phyloP scores from a whole-genome alignment of 208 protist genomes.

The Acanthamoeba lenticulata region DNA sequence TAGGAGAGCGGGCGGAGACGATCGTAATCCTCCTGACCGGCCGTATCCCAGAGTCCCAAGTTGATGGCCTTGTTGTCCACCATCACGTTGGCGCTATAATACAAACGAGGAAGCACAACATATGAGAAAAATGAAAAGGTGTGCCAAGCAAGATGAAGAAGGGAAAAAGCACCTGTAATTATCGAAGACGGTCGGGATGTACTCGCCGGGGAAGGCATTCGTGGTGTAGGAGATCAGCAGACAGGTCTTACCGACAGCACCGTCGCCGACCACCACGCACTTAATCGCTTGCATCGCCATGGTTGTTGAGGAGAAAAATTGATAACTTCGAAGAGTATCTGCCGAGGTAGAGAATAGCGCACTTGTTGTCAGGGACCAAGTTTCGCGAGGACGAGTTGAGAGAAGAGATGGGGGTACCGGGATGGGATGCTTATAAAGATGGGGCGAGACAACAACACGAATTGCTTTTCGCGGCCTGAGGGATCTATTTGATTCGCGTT shows the following conservation, averaged over 20 bases:
- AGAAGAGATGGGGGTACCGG: no score
- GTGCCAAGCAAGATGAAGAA: background rate
- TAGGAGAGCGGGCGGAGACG: slow-evolving; percentile 86
- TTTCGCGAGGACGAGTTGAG: no score
- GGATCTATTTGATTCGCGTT: background rate
- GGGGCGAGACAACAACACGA: no score
- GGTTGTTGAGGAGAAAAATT: slow-evolving; percentile 1
- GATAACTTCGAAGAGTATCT: no score
- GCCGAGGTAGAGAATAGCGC: no score
- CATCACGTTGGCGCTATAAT: slow-evolving; percentile 81
- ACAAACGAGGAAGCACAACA: background rate
- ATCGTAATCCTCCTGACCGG: slow-evolving; percentile 80
- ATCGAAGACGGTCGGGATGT: slow-evolving; percentile 88
- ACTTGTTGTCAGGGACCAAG: no score
- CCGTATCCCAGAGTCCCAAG: slow-evolving; percentile 85
- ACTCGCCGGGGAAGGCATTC: slow-evolving; percentile 89
- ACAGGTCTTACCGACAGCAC: slow-evolving; percentile 84
- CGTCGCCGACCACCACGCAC: slow-evolving; percentile 59
- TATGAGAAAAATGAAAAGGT: background rate
- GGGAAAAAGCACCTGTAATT: slow-evolving; percentile 74
- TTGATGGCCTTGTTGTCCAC: slow-evolving; percentile 83
- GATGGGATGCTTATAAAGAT: no score
- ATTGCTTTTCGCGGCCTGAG: background rate
- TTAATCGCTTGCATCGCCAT: slow-evolving; percentile 32
- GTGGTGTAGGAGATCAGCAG: slow-evolving; percentile 88